phyloP scores from a whole-genome alignment of 345 rosid species.

The Cochlearia excelsa region DNA sequence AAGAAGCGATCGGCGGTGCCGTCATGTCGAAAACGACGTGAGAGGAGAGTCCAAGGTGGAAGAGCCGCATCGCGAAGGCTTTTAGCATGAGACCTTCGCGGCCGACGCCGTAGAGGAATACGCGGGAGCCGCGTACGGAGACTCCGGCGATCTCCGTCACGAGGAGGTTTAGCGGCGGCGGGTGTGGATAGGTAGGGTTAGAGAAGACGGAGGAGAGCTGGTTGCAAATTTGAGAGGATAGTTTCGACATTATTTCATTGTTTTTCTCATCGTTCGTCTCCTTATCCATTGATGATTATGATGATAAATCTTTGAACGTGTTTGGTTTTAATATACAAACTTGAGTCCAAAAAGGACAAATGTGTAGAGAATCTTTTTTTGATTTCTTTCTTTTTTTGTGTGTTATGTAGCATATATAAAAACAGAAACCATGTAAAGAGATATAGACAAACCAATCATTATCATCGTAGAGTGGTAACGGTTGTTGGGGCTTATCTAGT shows the following conservation, averaged over 20 bases:
- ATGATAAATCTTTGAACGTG: too few species aligned
- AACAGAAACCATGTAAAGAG: too few species aligned
- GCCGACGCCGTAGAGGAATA: slow-evolving; percentile 85
- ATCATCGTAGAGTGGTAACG: too few species aligned
- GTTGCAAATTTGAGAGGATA: slow-evolving; percentile 60
- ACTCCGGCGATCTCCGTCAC: slow-evolving; percentile 46
- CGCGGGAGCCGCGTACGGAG: slow-evolving; percentile 44
- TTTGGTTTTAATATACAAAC: too few species aligned
- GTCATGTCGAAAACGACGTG: slow-evolving; percentile 81
- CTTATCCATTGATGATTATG: slow-evolving; percentile 24
- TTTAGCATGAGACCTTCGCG: slow-evolving; percentile 87
- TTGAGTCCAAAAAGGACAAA: too few species aligned
- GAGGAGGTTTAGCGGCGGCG: slow-evolving; percentile 52
- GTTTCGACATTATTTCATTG: slow-evolving; percentile 31
- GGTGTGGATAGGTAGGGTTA: slow-evolving; percentile 42
- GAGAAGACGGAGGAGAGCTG: slow-evolving; percentile 67
- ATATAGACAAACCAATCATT: too few species aligned
- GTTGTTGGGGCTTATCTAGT: too few species aligned
- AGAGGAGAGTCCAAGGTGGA: slow-evolving; percentile 73
- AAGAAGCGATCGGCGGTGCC: slow-evolving; percentile 63
- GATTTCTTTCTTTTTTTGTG: too few species aligned
- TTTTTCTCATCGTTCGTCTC: slow-evolving; percentile 5
- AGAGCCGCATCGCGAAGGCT: slow-evolving; percentile 79
- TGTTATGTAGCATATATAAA: too few species aligned
- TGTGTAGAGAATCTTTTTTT: too few species aligned